Percentiles rank a stretch among this genome's conserved stretches.
phyloP scores from a whole-genome alignment of 805 yeast genomes.

The Candida bentonensis region DNA sequence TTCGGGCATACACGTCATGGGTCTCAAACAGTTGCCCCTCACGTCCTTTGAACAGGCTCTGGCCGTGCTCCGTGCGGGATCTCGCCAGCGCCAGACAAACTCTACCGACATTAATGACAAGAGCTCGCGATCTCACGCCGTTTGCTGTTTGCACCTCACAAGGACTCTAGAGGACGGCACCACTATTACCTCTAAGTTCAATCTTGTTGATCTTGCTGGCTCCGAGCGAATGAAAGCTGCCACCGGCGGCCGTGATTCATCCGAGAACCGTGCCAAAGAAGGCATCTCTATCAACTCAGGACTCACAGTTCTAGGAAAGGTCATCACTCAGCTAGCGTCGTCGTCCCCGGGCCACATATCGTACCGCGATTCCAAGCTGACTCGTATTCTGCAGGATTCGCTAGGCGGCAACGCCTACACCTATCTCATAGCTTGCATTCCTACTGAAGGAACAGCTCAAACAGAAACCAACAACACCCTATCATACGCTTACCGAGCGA shows the following conservation, averaged over 20 bases:
- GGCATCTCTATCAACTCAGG: slow-evolving; percentile 56
- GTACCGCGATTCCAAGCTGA: slow-evolving; percentile 52
- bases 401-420: slow-evolving; percentile 82
- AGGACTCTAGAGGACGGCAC: slow-evolving; percentile 24
- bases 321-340: slow-evolving; percentile 28
- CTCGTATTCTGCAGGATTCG: slow-evolving; percentile 66
- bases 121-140: slow-evolving; percentile 69
- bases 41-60: slow-evolving; percentile 30
- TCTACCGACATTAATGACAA: slow-evolving; percentile 48
- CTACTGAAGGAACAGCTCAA: not conserved
- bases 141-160: slow-evolving; percentile 40
- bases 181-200: slow-evolving; percentile 36
- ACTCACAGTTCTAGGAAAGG: slow-evolving; percentile 50
- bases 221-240: slow-evolving; percentile 45
- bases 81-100: slow-evolving; percentile 42
- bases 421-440: slow-evolving; percentile 71
- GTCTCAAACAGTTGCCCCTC: slow-evolving; percentile 33
- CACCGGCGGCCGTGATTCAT: slow-evolving; percentile 24
- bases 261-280: slow-evolving; percentile 35
- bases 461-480: not conserved
- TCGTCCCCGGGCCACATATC: slow-evolving; percentile 24
- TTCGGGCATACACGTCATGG: slow-evolving; percentile 44
- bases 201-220: slow-evolving; percentile 60
- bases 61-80: slow-evolving; percentile 32
- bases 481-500: not conserved